Evolutionary conservation across 2,329 filamentous ascomycete species (phyloP).

Genomic region (Fonsecaea multimorphosa): DNA sequence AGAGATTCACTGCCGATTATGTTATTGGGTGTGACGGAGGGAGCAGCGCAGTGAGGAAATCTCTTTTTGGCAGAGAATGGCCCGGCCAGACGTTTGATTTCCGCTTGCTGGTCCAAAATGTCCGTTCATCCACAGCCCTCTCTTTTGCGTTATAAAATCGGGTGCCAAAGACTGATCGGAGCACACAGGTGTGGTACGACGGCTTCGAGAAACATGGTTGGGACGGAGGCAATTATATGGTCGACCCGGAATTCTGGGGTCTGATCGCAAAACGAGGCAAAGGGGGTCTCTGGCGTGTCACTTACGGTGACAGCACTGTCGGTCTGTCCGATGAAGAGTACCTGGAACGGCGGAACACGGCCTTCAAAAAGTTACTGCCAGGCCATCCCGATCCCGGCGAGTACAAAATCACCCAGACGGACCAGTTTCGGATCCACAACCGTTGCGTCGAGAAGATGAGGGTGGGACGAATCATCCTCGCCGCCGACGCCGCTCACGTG

Average conservation of each 20-base stretch:
- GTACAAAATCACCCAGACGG: slow-evolving; percentile 63
- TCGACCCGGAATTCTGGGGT: slow-evolving; percentile 67
- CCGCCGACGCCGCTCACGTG: slow-evolving; percentile 65
- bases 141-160: neutral
- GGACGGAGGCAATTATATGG: slow-evolving; percentile 55
- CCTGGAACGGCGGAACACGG: slow-evolving; percentile 58
- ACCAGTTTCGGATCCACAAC: slow-evolving; percentile 67
- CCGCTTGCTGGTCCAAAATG: slow-evolving; percentile 29
- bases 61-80: slow-evolving; percentile 26
- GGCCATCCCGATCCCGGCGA: slow-evolving; percentile 64
- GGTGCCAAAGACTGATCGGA: slow-evolving; percentile 1
- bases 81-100: slow-evolving; percentile 30
- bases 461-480: slow-evolving; percentile 63
- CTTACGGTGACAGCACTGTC: slow-evolving; percentile 63
- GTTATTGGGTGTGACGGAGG: slow-evolving; percentile 63
- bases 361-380: slow-evolving; percentile 64
- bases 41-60: slow-evolving; percentile 22
- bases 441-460: slow-evolving; percentile 63
- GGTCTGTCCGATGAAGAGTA: slow-evolving; percentile 62
- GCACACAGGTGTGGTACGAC: slow-evolving; percentile 27
- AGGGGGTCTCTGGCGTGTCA: slow-evolving; percentile 68
- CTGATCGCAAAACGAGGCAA: slow-evolving; percentile 66
- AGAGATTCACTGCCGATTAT: slow-evolving; percentile 56
- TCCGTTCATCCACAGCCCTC: neutral
- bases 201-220: slow-evolving; percentile 33